phyloP scores from a whole-genome alignment of 768 basidiomycete species.

The Mycena amicta region DNA sequence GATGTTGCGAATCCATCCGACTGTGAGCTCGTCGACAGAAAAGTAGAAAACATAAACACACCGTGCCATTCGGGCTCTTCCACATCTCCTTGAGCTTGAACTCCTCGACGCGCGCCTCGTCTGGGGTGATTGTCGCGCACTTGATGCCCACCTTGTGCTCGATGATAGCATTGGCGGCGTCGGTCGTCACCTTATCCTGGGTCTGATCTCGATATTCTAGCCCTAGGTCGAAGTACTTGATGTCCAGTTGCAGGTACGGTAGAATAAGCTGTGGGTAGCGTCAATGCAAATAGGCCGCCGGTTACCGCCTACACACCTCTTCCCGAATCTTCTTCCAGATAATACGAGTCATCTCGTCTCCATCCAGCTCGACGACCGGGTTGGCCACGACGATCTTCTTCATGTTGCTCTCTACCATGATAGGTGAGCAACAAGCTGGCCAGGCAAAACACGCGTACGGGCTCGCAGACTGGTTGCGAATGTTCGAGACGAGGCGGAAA shows the following conservation, averaged over 20 bases:
- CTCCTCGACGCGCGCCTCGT: conserved; percentile 93
- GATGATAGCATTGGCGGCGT: conserved; percentile 92
- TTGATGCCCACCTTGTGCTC: conserved; percentile 97
- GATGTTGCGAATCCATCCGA: conserved; percentile 86
- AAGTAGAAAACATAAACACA: conserved; percentile 37
- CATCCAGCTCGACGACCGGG: conserved; percentile 93
- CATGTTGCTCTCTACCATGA: conserved; percentile 25
- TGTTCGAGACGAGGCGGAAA: neutral
- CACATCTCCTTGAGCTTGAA: conserved; percentile 99
- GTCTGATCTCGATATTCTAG: conserved; percentile 95
- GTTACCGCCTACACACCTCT: conserved; percentile 60
- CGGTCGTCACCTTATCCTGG: conserved; percentile 89
- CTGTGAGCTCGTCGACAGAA: neutral
- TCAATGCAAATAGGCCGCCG: neutral
- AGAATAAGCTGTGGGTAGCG: conserved; percentile 73
- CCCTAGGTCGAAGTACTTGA: conserved; percentile 99
- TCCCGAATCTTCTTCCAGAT: conserved; percentile 99
- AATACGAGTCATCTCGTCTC: conserved; percentile 99
- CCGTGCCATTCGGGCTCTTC: conserved; percentile 95
- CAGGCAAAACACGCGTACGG: neutral
- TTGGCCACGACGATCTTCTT: conserved; percentile 80
- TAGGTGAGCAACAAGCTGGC: neutral
- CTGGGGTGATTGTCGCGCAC: conserved; percentile 98
- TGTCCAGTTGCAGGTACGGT: conserved; percentile 91
- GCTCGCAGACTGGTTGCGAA: neutral